Percentiles rank a stretch among this genome's conserved stretches.
Evolutionary conservation across 2,329 filamentous ascomycete genomes (phyloP).

Genomic region (Penicillium oxalicum): DNA sequence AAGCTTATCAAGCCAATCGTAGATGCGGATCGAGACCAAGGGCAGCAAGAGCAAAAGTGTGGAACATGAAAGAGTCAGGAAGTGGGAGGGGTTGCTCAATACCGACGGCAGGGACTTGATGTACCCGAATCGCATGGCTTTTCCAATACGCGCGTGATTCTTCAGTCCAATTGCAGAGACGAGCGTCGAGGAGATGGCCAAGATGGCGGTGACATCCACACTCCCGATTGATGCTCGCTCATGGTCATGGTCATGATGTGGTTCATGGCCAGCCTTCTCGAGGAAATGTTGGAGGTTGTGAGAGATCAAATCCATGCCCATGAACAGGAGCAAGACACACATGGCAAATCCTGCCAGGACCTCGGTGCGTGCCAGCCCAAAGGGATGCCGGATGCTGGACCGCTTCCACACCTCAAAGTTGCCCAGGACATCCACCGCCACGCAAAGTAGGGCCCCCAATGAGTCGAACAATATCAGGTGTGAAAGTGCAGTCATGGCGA

Average conservation of each 20-base stretch:
- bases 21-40: constrained; percentile 72
- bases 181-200: constrained; percentile 75
- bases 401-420: constrained; percentile 98
- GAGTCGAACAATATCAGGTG: constrained; percentile 95
- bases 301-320: constrained; percentile 89
- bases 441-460: constrained; percentile 82
- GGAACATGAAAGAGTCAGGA: constrained; percentile 85
- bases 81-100: constrained; percentile 92
- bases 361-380: constrained; percentile 84
- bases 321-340: constrained; percentile 94
- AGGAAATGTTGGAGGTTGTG: constrained; percentile 92
- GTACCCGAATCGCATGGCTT: constrained; percentile 79
- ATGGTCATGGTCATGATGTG: constrained; percentile 65
- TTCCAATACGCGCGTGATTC: constrained; percentile 88
- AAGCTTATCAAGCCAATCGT: constrained; percentile 74
- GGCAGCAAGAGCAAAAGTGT: constrained; percentile 73
- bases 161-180: constrained; percentile 80
- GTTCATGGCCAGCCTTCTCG: constrained; percentile 66
- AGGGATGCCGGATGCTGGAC: constrained; percentile 86
- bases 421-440: constrained; percentile 82
- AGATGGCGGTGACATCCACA: constrained; percentile 72
- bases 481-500: constrained; percentile 86
- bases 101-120: constrained; percentile 76
- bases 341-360: constrained; percentile 93
- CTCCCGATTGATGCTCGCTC: constrained; percentile 65